Conservation (phyloP, 208 protist species). For the Trypanosoma caninum region DNA sequence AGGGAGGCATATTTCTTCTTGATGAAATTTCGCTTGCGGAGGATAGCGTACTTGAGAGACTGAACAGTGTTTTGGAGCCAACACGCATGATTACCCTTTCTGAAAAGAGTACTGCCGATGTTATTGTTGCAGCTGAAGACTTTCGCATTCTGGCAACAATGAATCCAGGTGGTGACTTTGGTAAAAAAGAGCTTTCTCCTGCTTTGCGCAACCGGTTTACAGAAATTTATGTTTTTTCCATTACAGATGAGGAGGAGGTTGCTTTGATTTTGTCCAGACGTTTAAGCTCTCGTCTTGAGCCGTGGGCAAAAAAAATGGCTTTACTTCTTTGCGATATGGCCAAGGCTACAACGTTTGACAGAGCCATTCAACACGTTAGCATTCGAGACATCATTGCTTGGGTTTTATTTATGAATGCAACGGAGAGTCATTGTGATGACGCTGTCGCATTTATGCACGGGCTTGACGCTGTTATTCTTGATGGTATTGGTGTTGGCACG, state of each 20-base stretch:
- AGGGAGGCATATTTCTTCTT: constrained; percentile 98
- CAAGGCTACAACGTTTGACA: constrained; percentile 29
- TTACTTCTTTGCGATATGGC: constrained; percentile 63
- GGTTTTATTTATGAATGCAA: constrained; percentile 94
- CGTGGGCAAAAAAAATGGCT: constrained; percentile 78
- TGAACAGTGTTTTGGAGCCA: constrained; percentile 99
- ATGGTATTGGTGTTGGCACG: constrained; percentile 92
- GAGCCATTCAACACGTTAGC: constrained; percentile 77
- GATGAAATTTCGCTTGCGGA: constrained; percentile 99
- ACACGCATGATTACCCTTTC: constrained; percentile 94
- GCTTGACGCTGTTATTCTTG: constrained; percentile 94
- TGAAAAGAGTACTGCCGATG: constrained; percentile 95
- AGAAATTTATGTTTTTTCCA: constrained; percentile 98
- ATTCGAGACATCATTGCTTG: constrained; percentile 96
- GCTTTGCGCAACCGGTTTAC: constrained; percentile 99
- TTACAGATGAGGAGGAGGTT: constrained; percentile 91
- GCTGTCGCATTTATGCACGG: constrained; percentile 93
- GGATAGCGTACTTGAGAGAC: constrained; percentile 99
- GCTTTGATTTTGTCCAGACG: constrained; percentile 87
- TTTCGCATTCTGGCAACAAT: constrained; percentile 99
- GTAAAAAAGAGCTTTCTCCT: constrained; percentile 99
- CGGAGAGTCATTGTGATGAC: constrained; percentile 51
- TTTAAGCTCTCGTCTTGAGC: constrained; percentile 38
- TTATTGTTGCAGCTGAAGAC: constrained; percentile 71
- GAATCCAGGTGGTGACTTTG: constrained; percentile 99